Evolutionary conservation across 1,284 basidiomycete species (phyloP), one percentile per base, ranked within the genome.

Genomic region (Leccinum angustisporum): DNA sequence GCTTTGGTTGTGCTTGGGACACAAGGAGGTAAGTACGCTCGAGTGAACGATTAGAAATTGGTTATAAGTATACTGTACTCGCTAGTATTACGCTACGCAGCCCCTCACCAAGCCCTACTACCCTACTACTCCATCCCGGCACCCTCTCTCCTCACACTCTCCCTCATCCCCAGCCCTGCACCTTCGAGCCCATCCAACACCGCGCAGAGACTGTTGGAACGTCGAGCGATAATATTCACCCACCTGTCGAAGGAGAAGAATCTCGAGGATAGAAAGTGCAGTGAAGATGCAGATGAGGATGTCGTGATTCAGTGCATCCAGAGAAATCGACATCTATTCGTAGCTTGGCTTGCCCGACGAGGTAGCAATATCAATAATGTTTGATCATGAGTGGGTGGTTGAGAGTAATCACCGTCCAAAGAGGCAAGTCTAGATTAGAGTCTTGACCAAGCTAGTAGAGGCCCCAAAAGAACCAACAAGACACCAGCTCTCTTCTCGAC

Each of bases 121-220:
- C 21, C 21, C 21, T 21, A 21, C 21, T 21, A 21, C 21, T 79
- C 75, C 70, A 79, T 76, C 4, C 72, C 71, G 11, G 54, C 36
- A 9, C 69, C 66, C 38, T 16, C 43, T 1, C 43, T 68, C 50
- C 65, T 67, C 53, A 78, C 71, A 5, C 63, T 77, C 77, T 94
- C 92, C 69, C 78, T 80, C 80, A 95, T 88, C 14, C 81, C 82
- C 48, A 95, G 71, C 2, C 91, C 92, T 18, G 77, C 81, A 56
- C 79, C 78, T 65, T 86, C 81, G 71, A 95, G 72, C 14, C 83
- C 82, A 13, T 76, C 71, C 75, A 95, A 75, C 16, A 94, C 85
- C 0, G 82, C 81, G 36, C 69, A 21, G 18, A 25, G 46, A 25
- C 13, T 50, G 46, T 50, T 25, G 18, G 21, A 5, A 50, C 25